Base-by-base conservation (phyloP, 1,139 yeast species). In the Meyerozyma sp. region DNA sequence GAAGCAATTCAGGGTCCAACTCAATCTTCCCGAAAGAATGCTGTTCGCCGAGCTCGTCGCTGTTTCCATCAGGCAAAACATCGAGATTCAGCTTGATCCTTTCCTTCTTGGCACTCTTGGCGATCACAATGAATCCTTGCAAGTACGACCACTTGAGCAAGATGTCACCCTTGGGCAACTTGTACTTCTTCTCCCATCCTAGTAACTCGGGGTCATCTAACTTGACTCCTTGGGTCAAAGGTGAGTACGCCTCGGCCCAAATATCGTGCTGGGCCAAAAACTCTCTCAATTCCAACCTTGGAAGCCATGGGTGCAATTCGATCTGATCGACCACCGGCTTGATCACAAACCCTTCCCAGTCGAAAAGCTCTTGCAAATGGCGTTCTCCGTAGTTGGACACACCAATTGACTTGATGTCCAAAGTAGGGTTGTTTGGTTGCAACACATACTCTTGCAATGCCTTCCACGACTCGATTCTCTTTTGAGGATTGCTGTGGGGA, bases 181-280 rank as follows among this genome's bases (percentile, higher is more conserved):
- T 51, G 46, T 46, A 63, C 46, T 61, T 58, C 42, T 58, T 46
- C 42, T 57, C 57, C 51, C 65, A 57, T 10, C 48, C 59, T 37
- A 61, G 52, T 44, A 82, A 54, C 39, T 66, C 73, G 5, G 81
- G 77, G 51, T 81, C 84, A 43, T 70, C 61, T 21, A 81, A 57
- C 53, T 78, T 75, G 42, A 62, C 58, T 5, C 89, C 85, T 46
- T 79, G 82, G 1, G 87, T 81, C 55, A 84, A 68, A 11, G 95
- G 85, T 4, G 87, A 78, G 61, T 77, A 86, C 0, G 93, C 90
- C 58, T 84, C 85, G 8, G 80, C 36, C 41, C 41, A 46, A 26
- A 51, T 50, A 18, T 44, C 45, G 45, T 51, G 40, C 26, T 46
- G 46, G 29, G 64, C 56, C 49, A 68, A 62, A 52, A 57, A 70